A percentile compares a stretch with the other conserved stretches of the same genome.
Evolutionary conservation across 2,329 filamentous ascomycete species (phyloP).

Genomic region (Gyromitra esculenta): DNA sequence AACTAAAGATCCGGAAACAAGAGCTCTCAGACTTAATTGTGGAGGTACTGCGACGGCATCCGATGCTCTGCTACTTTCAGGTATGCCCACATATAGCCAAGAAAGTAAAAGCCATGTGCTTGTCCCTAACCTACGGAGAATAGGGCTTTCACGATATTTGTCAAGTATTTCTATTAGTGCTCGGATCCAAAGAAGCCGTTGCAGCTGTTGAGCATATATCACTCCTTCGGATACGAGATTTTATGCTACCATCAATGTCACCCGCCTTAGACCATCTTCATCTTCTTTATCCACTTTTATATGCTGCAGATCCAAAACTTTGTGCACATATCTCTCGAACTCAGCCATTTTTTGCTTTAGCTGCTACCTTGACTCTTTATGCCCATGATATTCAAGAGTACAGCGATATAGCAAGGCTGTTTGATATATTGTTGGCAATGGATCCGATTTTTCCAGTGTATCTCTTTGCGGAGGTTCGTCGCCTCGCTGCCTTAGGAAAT

Average conservation of each 20-base stretch:
- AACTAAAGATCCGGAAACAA: conserved; percentile 75
- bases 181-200: conserved; percentile 71
- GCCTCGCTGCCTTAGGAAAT: conserved; percentile 32
- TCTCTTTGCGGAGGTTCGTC: conserved; percentile 74
- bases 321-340: conserved; percentile 78
- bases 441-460: conserved; percentile 92
- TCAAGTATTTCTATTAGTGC: conserved; percentile 89
- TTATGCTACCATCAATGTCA: conserved; percentile 89
- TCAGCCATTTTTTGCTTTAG: conserved; percentile 89
- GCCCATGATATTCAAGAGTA: conserved; percentile 95
- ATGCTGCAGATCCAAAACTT: conserved; percentile 75
- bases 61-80: conserved; percentile 93
- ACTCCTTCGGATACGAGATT: conserved; percentile 89
- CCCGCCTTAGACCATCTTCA: conserved; percentile 86
- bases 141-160: conserved; percentile 94
- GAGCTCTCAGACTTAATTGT: conserved; percentile 84
- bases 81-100: conserved; percentile 34
- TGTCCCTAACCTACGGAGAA: conserved; percentile 11
- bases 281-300: conserved; percentile 83
- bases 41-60: conserved; percentile 79
- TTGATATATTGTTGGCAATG: conserved; percentile 87
- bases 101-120: conserved; percentile 8
- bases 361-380: conserved; percentile 94
- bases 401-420: conserved; percentile 85
- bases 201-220: conserved; percentile 81